Conservation (phyloP, 148 eudicot species). For the Chenopodium formosanum region DNA sequence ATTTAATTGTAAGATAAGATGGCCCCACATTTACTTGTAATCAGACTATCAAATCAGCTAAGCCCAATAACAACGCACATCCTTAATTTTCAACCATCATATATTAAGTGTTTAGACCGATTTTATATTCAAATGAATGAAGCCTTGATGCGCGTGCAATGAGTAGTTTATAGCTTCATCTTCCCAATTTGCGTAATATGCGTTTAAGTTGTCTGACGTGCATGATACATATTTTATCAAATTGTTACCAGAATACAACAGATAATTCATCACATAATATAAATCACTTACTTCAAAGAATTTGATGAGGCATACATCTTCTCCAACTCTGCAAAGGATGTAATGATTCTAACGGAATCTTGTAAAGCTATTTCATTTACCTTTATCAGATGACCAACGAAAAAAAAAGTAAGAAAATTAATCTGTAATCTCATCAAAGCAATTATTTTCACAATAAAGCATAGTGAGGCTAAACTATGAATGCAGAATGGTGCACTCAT, state of each 20-base stretch:
- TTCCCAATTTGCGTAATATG: background rate
- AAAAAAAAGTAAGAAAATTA: background rate
- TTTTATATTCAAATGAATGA: background rate
- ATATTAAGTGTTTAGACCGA: background rate
- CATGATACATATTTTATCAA: no score
- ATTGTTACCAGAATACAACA: background rate
- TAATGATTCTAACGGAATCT: conserved; percentile 71
- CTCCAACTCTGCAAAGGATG: conserved; percentile 81
- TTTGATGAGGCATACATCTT: conserved; percentile 50
- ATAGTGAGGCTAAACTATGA: background rate
- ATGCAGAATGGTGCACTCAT: background rate
- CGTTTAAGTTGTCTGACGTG: background rate
- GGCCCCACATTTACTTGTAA: background rate
- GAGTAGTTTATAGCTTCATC: background rate
- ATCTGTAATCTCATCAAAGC: background rate
- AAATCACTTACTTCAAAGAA: conserved; percentile 52
- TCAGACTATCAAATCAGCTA: background rate
- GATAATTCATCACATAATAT: background rate
- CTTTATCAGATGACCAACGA: conserved; percentile 34
- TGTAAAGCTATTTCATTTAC: conserved; percentile 75
- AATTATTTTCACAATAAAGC: background rate
- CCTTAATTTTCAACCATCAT: background rate
- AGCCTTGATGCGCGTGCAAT: background rate
- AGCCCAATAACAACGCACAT: background rate
- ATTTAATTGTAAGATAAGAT: background rate